A percentile compares a stretch with the other conserved stretches of the same genome.
Conservation (phyloP, 1,284 basidiomycete species). For the Ceratobasidium sp. region DNA sequence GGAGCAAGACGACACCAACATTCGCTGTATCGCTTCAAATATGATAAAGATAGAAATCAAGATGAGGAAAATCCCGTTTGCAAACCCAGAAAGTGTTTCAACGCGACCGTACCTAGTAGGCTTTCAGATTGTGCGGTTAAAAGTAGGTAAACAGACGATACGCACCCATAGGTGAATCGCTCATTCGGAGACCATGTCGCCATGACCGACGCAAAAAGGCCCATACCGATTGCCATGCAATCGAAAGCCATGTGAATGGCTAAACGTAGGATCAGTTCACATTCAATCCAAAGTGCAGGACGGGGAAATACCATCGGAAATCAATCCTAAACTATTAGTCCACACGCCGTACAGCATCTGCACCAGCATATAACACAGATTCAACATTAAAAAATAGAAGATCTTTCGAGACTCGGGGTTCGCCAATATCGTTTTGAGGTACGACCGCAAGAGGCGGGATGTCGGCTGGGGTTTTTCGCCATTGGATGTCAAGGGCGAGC, state of each 20-base stretch:
- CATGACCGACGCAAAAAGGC: constrained; percentile 96
- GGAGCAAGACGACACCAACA: constrained; percentile 65
- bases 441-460: constrained; percentile 68
- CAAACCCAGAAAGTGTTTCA: constrained; percentile 98
- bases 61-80: constrained; percentile 96
- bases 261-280: constrained; percentile 53
- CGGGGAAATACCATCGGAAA: constrained; percentile 82
- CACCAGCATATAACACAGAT: constrained; percentile 95
- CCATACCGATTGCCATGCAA: constrained; percentile 96
- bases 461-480: constrained; percentile 26
- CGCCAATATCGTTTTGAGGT: constrained; percentile 88
- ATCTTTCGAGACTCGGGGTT: constrained; percentile 95
- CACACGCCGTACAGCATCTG: constrained; percentile 97
- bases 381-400: constrained; percentile 95
- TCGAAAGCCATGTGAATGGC: constrained; percentile 99
- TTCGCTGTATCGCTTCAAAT: constrained; percentile 95
- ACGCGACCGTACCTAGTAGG: constrained; percentile 86
- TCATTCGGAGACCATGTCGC: constrained; percentile 97
- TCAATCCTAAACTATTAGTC: constrained; percentile 96
- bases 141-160: constrained; percentile 27
- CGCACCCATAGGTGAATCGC: constrained; percentile 93
- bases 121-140: constrained; percentile 14
- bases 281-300: background rate
- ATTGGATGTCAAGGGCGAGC: constrained; percentile 50
- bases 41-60: constrained; percentile 98